Evolutionary conservation across 2,329 filamentous ascomycete genomes (phyloP).

Genomic region (Pseudogymnoascus sp.): DNA sequence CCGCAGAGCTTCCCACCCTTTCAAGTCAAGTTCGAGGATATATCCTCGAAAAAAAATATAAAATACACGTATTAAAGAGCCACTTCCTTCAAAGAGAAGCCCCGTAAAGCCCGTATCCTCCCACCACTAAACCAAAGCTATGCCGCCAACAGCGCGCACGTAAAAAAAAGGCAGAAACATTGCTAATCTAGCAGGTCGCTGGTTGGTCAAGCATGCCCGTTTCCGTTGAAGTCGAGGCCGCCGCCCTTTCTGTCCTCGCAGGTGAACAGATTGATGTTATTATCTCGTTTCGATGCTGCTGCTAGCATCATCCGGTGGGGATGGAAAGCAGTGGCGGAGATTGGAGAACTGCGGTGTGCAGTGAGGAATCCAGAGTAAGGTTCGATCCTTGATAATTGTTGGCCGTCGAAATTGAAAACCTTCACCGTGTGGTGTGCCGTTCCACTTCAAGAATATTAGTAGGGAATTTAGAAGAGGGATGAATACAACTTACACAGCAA

Average conservation of each 20-base stretch:
- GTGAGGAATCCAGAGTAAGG: conserved; percentile 85
- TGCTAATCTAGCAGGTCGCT: neutral
- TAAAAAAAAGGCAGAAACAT: neutral
- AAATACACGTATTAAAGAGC: conserved; percentile 2
- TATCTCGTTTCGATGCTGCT: conserved; percentile 76
- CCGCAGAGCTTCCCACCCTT: neutral
- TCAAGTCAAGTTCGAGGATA: neutral
- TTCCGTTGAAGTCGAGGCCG: conserved; percentile 1
- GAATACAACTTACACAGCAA: conserved; percentile 68
- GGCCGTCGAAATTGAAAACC: conserved; percentile 82
- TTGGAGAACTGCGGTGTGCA: conserved; percentile 71
- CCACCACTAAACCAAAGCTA: conserved; percentile 3
- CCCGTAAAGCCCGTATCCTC: neutral
- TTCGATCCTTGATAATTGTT: conserved; percentile 73
- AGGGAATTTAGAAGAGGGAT: conserved; percentile 1
- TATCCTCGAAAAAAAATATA: neutral
- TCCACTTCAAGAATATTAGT: conserved; percentile 50
- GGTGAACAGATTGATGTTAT: conserved; percentile 82
- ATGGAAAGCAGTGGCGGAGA: conserved; percentile 87
- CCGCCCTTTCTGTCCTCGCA: conserved; percentile 46
- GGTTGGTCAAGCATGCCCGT: neutral
- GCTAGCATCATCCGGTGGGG: conserved; percentile 89
- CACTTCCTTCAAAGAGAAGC: neutral
- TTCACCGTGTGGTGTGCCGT: conserved; percentile 83
- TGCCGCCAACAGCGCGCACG: neutral